phyloP scores from a whole-genome alignment of 2,329 filamentous ascomycete species.

The Ceratocystis cacaofunesta region DNA sequence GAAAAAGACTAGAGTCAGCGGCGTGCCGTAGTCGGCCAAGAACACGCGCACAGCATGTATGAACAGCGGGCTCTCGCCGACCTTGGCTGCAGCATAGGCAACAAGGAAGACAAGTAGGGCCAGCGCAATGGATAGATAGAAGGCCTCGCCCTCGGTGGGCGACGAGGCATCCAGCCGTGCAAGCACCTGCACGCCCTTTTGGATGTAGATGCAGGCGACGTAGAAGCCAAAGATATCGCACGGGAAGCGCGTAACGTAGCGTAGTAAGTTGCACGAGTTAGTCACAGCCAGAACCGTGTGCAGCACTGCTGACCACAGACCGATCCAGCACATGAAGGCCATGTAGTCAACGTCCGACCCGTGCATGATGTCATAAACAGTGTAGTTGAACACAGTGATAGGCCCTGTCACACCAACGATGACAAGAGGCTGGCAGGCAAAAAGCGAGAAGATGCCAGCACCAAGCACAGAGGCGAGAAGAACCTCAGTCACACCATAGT shows the following conservation, averaged over 20 bases:
- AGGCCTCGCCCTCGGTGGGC: constrained; percentile 29
- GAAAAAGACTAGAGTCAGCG: constrained; percentile 71
- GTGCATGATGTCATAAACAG: constrained; percentile 75
- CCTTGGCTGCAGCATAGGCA: constrained; percentile 56
- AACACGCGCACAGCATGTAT: constrained; percentile 63
- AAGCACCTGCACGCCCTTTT: constrained; percentile 79
- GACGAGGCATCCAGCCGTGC: constrained; percentile 41
- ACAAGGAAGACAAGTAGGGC: constrained; percentile 63
- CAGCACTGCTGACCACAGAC: constrained; percentile 72
- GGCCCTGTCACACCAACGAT: constrained; percentile 87
- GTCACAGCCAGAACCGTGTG: constrained; percentile 73
- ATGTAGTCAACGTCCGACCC: constrained; percentile 68
- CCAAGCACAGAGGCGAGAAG: constrained; percentile 74
- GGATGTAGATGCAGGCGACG: constrained; percentile 79
- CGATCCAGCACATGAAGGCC: constrained; percentile 85
- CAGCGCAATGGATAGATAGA: constrained; percentile 69
- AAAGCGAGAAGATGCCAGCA: constrained; percentile 62
- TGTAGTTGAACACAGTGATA: constrained; percentile 90
- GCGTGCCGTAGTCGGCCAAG: constrained; percentile 79
- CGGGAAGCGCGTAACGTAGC: constrained; percentile 78
- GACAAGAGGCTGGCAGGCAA: constrained; percentile 71
- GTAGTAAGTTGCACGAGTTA: constrained; percentile 78
- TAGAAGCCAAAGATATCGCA: constrained; percentile 94
- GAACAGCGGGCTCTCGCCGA: constrained; percentile 60
- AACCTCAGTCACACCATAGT: constrained; percentile 83